Conservation (phyloP, 208 protist species). For the Hexamita inflata region DNA sequence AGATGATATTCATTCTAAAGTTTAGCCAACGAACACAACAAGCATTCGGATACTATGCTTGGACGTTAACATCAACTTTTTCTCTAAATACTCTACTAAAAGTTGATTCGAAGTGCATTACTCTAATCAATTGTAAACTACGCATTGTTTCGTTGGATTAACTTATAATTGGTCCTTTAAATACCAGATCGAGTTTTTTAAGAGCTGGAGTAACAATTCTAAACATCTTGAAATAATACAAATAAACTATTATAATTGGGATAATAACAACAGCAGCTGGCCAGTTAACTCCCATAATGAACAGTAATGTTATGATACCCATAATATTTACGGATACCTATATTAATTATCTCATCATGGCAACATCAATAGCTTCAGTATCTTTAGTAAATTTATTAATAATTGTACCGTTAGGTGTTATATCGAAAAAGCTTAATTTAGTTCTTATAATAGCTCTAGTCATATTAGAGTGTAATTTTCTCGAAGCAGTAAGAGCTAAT, state of each 20-base stretch:
- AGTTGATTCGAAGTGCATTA: not conserved
- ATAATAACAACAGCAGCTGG: not conserved
- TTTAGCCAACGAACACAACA: conserved; percentile 5
- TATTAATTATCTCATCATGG: not conserved
- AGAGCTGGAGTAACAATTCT: conserved; percentile 52
- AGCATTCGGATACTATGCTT: not conserved
- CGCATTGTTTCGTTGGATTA: not conserved
- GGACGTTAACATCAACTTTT: not conserved
- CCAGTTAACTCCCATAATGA: not conserved
- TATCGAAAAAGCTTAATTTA: conserved; percentile 27
- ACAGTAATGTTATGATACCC: not conserved
- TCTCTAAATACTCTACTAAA: not conserved
- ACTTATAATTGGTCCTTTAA: conserved; percentile 55
- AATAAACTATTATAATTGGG: not conserved
- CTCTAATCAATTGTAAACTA: not conserved
- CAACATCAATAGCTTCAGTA: conserved; percentile 14
- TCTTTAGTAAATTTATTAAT: conserved; percentile 31
- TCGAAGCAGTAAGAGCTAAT: conserved; percentile 3
- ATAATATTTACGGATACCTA: not conserved
- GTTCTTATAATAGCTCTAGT: not conserved
- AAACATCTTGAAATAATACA: not conserved
- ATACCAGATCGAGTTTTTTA: conserved; percentile 56
- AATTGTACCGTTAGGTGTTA: conserved; percentile 29
- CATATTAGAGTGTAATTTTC: not conserved
- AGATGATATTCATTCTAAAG: conserved; percentile 24